phyloP scores from a whole-genome alignment of 1,284 basidiomycete genomes.

The Paramarasmius palmivorus region DNA sequence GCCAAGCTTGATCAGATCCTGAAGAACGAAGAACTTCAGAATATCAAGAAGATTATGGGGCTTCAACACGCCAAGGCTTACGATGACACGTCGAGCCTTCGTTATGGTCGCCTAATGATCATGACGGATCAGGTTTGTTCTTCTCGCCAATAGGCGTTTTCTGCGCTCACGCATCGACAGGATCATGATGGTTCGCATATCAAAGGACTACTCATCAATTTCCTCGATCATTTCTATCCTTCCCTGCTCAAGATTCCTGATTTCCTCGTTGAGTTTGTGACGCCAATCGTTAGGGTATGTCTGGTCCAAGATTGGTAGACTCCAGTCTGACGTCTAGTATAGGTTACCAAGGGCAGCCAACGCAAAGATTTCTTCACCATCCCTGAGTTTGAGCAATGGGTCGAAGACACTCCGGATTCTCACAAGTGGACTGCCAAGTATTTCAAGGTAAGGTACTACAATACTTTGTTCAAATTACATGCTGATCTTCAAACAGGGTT shows the following conservation, averaged over 20 bases:
- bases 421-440: slow-evolving; percentile 93
- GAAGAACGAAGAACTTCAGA: slow-evolving; percentile 97
- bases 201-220: slow-evolving; percentile 98
- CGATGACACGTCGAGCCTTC: slow-evolving; percentile 66
- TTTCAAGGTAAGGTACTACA: slow-evolving; percentile 75
- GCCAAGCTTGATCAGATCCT: slow-evolving; percentile 95
- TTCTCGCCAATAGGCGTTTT: slow-evolving; percentile 3
- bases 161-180: slow-evolving; percentile 40
- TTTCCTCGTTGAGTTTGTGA: slow-evolving; percentile 98
- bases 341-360: slow-evolving; percentile 83
- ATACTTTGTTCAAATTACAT: slow-evolving; percentile 6
- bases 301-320: slow-evolving; percentile 3
- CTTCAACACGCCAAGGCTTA: slow-evolving; percentile 95
- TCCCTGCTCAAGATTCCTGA: slow-evolving; percentile 90
- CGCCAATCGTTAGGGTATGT: slow-evolving; percentile 93
- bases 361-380: slow-evolving; percentile 95
- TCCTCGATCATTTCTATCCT: slow-evolving; percentile 96
- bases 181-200: slow-evolving; percentile 99
- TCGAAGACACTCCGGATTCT: slow-evolving; percentile 77
- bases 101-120: slow-evolving; percentile 98
- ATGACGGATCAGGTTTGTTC: slow-evolving; percentile 95
- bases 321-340: slow-evolving; percentile 3
- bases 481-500: slow-evolving; percentile 60
- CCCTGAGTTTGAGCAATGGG: slow-evolving; percentile 96
- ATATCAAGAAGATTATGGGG: slow-evolving; percentile 98